A percentile compares a stretch with the other conserved stretches of the same genome.
These are phyloP conservation scores for Boletus rufocinnamomeus DNA, from an alignment of 768 basidiomycete species.

Conservation along the genomic window DNA sequence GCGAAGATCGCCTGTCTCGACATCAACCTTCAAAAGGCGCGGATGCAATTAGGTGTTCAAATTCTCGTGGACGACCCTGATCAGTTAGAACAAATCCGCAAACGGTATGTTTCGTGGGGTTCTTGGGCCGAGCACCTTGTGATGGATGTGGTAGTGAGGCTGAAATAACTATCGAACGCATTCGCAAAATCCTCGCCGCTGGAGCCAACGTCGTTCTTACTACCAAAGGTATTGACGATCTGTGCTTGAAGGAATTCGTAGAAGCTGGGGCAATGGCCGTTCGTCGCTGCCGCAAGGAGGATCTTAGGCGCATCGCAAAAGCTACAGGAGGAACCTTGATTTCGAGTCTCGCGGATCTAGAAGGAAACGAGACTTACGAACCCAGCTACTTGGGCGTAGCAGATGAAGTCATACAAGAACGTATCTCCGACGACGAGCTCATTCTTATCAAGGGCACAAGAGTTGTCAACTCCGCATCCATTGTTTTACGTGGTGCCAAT, in stretches of 20 bases:
- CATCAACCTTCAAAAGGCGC: conserved; percentile 93
- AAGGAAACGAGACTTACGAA: conserved; percentile 98
- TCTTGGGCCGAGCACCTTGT: conserved; percentile 7
- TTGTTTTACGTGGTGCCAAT: conserved; percentile 94
- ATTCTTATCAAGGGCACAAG: conserved; percentile 98
- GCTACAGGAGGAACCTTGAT: conserved; percentile 95
- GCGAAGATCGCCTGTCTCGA: conserved; percentile 99
- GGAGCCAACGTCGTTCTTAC: conserved; percentile 98
- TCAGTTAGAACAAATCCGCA: conserved; percentile 94
- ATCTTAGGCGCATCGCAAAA: conserved; percentile 93
- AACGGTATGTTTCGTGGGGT: conserved; percentile 55
- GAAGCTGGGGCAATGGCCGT: conserved; percentile 99
- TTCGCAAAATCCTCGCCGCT: conserved; percentile 92
- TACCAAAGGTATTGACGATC: conserved; percentile 97
- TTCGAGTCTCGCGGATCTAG: conserved; percentile 91
- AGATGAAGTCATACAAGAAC: conserved; percentile 95
- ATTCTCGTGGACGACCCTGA: conserved; percentile 96
- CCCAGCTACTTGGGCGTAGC: conserved; percentile 86
- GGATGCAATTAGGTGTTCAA: conserved; percentile 98
- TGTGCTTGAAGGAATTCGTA: conserved; percentile 97
- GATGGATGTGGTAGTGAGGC: conserved; percentile 66
- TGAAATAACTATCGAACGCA: conserved; percentile 93
- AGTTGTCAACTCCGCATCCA: conserved; percentile 89
- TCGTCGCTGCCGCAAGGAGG: conserved; percentile 95
- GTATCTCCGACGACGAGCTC: conserved; percentile 97